phyloP scores from a whole-genome alignment of 352 stramenopile genomes.

The Pythium phragmiticola region DNA sequence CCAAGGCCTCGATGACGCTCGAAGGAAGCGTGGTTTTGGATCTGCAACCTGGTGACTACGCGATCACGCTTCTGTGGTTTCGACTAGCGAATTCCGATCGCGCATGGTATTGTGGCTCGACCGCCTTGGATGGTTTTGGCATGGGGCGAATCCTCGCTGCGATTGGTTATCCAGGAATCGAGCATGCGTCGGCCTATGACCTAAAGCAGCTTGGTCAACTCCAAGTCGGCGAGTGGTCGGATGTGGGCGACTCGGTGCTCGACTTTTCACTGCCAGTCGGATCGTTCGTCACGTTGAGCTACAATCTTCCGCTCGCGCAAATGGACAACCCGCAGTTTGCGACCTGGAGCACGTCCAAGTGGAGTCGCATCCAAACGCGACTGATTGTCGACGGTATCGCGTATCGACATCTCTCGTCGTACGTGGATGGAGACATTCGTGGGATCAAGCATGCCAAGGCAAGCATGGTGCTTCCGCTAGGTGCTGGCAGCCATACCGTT shows the following conservation, averaged over 20 bases:
- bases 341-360: conserved; percentile 42
- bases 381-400: conserved; percentile 66
- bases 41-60: conserved; percentile 66
- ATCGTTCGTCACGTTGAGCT: conserved; percentile 62
- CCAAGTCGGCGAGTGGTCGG: conserved; percentile 54
- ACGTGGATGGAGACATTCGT: conserved; percentile 63
- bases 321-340: conserved; percentile 70
- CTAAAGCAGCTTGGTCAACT: conserved; percentile 39
- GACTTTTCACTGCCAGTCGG: conserved; percentile 59
- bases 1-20: conserved; percentile 56
- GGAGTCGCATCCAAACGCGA: conserved; percentile 57
- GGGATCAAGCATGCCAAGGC: conserved; percentile 71
- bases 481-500: conserved; percentile 55
- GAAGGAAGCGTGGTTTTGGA: conserved; percentile 64
- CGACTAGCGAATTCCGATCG: conserved; percentile 42
- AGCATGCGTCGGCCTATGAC: conserved; percentile 58
- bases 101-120: conserved; percentile 61
- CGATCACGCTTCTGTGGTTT: conserved; percentile 59
- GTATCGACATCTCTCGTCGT: conserved; percentile 66
- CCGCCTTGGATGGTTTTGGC: conserved; percentile 63
- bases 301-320: conserved; percentile 71
- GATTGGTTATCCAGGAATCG: conserved; percentile 44
- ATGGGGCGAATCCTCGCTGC: conserved; percentile 62
- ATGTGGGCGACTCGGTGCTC: conserved; percentile 76
- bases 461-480: conserved; percentile 60